phyloP scores from a whole-genome alignment of 495 filamentous ascomycete species.

The Aspergillus leporis region DNA sequence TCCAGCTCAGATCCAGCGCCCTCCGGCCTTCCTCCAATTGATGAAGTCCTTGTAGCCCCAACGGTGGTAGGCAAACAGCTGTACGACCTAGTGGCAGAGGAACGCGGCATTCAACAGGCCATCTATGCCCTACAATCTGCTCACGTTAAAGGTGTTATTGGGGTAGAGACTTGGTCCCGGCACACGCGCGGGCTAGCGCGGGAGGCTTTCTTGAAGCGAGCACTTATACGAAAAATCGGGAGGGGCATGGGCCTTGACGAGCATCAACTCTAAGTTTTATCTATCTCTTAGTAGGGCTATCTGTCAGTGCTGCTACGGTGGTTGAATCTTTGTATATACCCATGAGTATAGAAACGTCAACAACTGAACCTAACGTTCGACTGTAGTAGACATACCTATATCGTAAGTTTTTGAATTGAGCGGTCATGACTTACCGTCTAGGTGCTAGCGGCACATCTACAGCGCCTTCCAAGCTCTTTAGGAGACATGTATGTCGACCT shows the following conservation, averaged over 20 bases:
- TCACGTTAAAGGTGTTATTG: slow-evolving; percentile 77
- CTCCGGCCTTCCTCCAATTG: slow-evolving; percentile 65
- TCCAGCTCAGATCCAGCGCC: slow-evolving; percentile 37
- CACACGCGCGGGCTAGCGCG: slow-evolving; percentile 80
- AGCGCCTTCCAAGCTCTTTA: slow-evolving; percentile 31
- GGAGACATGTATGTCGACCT: slow-evolving; percentile 49
- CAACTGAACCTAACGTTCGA: not conserved
- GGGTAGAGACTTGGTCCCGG: slow-evolving; percentile 76
- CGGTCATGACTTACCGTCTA: too few relatives aligned
- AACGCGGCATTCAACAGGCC: slow-evolving; percentile 77
- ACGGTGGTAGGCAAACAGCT: slow-evolving; percentile 91
- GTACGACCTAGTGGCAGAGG: slow-evolving; percentile 84
- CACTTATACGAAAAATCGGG: slow-evolving; percentile 84
- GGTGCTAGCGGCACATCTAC: slow-evolving; percentile 5
- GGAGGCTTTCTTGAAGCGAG: slow-evolving; percentile 90
- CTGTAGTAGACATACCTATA: not conserved
- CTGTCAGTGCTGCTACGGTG: not conserved
- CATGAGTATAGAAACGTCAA: not conserved
- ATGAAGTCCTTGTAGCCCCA: slow-evolving; percentile 89
- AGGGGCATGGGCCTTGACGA: slow-evolving; percentile 73
- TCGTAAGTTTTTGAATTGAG: not conserved
- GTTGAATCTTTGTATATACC: slow-evolving; percentile 4
- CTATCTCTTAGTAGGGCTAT: too few relatives aligned
- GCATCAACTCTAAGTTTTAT: slow-evolving; percentile 13
- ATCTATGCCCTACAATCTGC: slow-evolving; percentile 82